These are phyloP conservation scores for Boletus pseudopeckii DNA, from an alignment of 768 basidiomycete species.

Conservation along the genomic window DNA sequence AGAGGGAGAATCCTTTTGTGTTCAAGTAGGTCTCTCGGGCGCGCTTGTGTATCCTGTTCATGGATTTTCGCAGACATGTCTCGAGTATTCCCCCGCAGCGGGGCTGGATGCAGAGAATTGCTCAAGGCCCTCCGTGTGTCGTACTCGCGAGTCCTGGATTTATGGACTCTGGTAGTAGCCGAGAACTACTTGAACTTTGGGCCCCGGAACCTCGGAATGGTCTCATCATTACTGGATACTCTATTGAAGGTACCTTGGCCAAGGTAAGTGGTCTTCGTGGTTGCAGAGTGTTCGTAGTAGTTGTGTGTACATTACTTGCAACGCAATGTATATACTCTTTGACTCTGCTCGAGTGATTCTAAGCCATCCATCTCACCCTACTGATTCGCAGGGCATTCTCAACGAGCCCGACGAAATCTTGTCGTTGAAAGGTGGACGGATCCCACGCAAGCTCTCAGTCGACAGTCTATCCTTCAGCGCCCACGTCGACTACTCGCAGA, in stretches of 20 bases:
- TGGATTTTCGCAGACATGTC: conserved; percentile 51
- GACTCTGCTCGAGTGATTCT: conserved; percentile 4
- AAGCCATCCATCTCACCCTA: background rate
- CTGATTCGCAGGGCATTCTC: conserved; percentile 71
- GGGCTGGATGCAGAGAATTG: conserved; percentile 84
- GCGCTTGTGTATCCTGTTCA: background rate
- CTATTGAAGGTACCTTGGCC: conserved; percentile 93
- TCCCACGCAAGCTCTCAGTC: conserved; percentile 84
- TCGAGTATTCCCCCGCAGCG: conserved; percentile 72
- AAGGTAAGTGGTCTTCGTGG: conserved; percentile 67
- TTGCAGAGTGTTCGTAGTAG: background rate
- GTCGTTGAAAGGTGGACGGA: conserved; percentile 68
- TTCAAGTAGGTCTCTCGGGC: conserved; percentile 71
- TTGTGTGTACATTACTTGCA: conserved; percentile 20
- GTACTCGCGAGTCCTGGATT: conserved; percentile 95
- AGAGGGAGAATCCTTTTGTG: conserved; percentile 95
- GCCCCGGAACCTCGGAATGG: conserved; percentile 93
- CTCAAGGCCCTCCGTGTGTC: conserved; percentile 91
- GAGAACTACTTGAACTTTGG: conserved; percentile 92
- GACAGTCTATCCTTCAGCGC: conserved; percentile 95
- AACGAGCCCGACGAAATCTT: conserved; percentile 89
- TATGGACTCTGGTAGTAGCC: conserved; percentile 84
- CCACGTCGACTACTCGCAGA: conserved; percentile 95
- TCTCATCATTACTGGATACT: conserved; percentile 91
- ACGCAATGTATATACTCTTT: conserved; percentile 4